A percentile compares a stretch with the other conserved stretches of the same genome.
phyloP scores from a whole-genome alignment of 148 eudicot genomes.

The Limonium bicolor region DNA sequence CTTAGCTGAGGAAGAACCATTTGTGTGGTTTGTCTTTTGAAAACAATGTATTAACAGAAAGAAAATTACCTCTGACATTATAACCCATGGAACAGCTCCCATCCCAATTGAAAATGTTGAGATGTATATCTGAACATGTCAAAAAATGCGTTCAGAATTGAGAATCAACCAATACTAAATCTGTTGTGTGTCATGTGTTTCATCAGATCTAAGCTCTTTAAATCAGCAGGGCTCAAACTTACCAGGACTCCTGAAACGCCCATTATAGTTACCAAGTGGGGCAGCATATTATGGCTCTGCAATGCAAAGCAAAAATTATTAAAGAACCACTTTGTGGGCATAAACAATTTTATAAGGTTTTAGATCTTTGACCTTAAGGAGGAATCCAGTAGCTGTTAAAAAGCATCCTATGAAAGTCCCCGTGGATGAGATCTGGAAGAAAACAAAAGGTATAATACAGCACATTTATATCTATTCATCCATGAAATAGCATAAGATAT shows the following conservation, averaged over 20 bases:
- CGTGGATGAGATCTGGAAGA: slow-evolving; percentile 44
- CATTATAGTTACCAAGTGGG: slow-evolving; percentile 45
- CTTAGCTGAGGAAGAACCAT: neutral
- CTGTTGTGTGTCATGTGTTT: neutral
- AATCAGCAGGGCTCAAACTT: slow-evolving; percentile 1
- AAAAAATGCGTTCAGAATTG: neutral
- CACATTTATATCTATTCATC: no score
- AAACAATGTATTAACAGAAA: neutral
- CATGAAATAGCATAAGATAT: no score
- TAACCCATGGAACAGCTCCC: slow-evolving; percentile 7
- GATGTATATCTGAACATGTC: slow-evolving; percentile 32
- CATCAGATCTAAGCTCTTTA: neutral
- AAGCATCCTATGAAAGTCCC: slow-evolving; percentile 71
- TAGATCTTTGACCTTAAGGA: slow-evolving; percentile 35
- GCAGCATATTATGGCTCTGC: slow-evolving; percentile 43
- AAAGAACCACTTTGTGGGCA: neutral
- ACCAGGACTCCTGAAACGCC: slow-evolving; percentile 76
- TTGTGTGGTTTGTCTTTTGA: neutral
- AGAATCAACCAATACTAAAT: neutral
- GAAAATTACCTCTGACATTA: slow-evolving; percentile 9
- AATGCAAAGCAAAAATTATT: neutral
- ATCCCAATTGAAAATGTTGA: slow-evolving; percentile 8
- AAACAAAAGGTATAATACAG: neutral
- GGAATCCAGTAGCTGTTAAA: slow-evolving; percentile 44
- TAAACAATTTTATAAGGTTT: neutral